Evolutionary conservation across 192 early-diverging fungal species (phyloP).

Genomic region (Backusella mclennaniae): DNA sequence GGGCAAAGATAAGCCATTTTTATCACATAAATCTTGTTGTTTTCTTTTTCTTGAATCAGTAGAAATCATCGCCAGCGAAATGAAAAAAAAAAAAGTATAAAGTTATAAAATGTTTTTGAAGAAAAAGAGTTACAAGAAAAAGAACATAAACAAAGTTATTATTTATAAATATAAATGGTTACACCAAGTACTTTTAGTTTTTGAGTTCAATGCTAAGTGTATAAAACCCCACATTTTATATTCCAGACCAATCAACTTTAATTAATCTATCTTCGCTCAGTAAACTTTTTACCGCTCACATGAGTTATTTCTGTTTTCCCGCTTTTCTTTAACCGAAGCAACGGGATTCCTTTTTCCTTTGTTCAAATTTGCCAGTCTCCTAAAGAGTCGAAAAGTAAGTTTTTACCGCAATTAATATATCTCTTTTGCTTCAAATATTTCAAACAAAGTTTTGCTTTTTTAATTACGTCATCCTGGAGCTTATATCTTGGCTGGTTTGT

Average conservation of each 20-base stretch:
- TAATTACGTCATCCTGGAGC: not conserved
- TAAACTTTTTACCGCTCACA: conserved; percentile 10
- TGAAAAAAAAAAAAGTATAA: not conserved
- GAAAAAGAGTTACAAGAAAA: conserved; percentile 5
- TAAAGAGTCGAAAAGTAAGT: not conserved
- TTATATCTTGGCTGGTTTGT: not conserved
- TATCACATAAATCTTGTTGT: conserved; percentile 9
- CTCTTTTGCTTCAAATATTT: not conserved
- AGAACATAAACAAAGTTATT: not conserved
- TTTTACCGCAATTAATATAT: not conserved
- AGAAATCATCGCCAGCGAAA: conserved; percentile 10
- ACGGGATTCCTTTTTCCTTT: not conserved
- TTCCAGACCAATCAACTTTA: conserved; percentile 2
- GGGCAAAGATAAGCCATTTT: not conserved
- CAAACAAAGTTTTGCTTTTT: not conserved
- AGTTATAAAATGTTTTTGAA: not conserved
- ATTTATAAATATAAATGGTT: not conserved
- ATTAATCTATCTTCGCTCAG: conserved; percentile 4
- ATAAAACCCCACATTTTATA: conserved; percentile 9
- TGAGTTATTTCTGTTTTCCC: conserved; percentile 7
- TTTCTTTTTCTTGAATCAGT: conserved; percentile 13
- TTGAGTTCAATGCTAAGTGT: not conserved
- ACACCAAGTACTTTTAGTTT: conserved; percentile 4
- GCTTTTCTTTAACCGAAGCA: conserved; percentile 7
- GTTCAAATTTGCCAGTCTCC: not conserved